phyloP scores from a whole-genome alignment of 495 filamentous ascomycete species.

The Penicillium samsonianum region DNA sequence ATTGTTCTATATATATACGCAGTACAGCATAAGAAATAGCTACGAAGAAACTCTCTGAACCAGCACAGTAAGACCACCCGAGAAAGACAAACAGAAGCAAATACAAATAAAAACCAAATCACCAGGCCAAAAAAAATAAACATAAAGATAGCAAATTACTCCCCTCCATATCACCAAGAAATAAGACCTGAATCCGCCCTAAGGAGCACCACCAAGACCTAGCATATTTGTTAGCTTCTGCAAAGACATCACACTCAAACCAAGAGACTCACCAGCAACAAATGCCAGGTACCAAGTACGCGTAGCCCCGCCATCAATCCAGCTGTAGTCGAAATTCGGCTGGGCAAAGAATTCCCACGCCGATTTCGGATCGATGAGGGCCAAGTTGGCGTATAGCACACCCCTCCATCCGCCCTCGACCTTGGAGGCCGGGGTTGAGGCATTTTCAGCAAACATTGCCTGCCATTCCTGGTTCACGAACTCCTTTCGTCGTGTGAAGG shows the following conservation, averaged over 20 bases:
- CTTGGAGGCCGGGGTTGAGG: conserved; percentile 51
- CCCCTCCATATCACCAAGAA: neutral
- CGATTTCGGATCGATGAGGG: conserved; percentile 68
- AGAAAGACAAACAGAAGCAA: neutral
- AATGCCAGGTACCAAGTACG: conserved; percentile 88
- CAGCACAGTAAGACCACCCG: neutral
- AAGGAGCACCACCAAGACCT: conserved; percentile 25
- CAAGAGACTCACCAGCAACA: conserved; percentile 57
- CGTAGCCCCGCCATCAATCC: conserved; percentile 84
- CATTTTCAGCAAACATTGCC: conserved; percentile 61
- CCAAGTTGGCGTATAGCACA: conserved; percentile 80
- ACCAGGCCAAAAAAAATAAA: neutral
- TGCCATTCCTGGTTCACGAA: conserved; percentile 90
- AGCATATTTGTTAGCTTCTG: neutral
- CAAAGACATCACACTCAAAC: neutral
- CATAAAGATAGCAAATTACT: neutral
- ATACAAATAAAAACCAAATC: neutral
- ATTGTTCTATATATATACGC: neutral
- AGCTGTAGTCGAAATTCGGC: conserved; percentile 63
- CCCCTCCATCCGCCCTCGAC: conserved; percentile 81
- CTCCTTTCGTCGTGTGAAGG: conserved; percentile 61
- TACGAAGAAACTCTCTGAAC: neutral
- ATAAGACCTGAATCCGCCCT: neutral
- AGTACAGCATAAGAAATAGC: neutral
- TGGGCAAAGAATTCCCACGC: conserved; percentile 75